Base-by-base conservation (phyloP, 305 asterid genomes). In the Solanum hybrid region DNA sequence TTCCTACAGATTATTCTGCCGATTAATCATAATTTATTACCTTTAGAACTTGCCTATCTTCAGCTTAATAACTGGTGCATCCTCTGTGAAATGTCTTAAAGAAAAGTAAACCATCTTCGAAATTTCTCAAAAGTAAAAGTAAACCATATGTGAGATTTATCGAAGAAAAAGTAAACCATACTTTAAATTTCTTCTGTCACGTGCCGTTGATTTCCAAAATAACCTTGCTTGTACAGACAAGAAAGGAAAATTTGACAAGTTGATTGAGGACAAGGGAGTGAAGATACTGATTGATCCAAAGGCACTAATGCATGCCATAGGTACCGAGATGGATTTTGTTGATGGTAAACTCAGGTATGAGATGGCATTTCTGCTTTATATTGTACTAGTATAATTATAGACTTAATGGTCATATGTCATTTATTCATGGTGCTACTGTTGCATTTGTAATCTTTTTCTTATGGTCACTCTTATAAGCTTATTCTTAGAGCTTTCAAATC, bases 261-360 rank as follows among this genome's bases (percentile, higher is more conserved):
- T 96, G 94, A 97, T 96, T 37, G 99, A 97, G 92, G 99, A 97
- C 92, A 92, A 96, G 92, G 99, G 99, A 72, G 97, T 96, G 92
- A 97, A 95, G 94, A 94, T 97, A 89, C 91, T 96, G 92, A 93
- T 96, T 31, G 99, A 97, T 91, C 99, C 98, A 0, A 96, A 96
- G 92, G 99, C 99, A 42, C 94, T 96, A 73, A 96, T 97, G 98
- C 99, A 96, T 92, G 99, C 95, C 17, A 88, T 97, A 60, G 99
- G 99, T 88, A 97, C 99, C 69, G 91, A 96, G 94, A 96, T 97
- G 99, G 99, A 97, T 91, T 97, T 96, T 90, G 94, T 96, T 3
- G 99, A 97, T 91, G 99, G 95, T 92, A 97, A 96, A 92, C 93
- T 96, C 64, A 96, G 98, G 98, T 96, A 92, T 66, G 5, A 31